phyloP scores from a whole-genome alignment of 768 basidiomycete genomes.

The Hypholoma sublateritium region DNA sequence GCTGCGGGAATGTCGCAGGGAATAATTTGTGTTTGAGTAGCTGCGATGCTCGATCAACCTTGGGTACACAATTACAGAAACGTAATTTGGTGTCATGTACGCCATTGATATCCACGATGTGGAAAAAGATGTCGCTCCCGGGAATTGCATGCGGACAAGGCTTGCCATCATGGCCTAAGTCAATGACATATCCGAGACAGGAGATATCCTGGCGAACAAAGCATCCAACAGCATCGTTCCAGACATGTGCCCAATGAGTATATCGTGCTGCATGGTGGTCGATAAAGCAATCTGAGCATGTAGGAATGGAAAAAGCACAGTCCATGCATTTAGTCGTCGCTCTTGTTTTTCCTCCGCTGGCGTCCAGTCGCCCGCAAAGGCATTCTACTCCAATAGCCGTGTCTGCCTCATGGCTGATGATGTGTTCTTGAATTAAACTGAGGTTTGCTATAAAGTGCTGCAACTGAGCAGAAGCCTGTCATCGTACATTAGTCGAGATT shows the following conservation, averaged over 20 bases:
- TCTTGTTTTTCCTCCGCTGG: not conserved
- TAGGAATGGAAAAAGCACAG: not conserved
- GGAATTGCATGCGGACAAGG: not conserved
- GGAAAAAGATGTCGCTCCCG: not conserved
- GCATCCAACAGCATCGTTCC: not conserved
- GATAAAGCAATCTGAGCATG: not conserved
- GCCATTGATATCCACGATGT: too few species aligned
- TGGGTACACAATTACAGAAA: too few species aligned
- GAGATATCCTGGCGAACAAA: not conserved
- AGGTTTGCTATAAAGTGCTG: not conserved
- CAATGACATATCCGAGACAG: not conserved
- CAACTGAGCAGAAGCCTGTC: not conserved
- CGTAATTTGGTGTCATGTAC: too few species aligned
- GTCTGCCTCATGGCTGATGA: not conserved
- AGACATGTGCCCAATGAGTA: not conserved
- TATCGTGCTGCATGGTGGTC: not conserved
- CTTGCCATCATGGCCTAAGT: not conserved
- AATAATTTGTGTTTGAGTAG: too few species aligned
- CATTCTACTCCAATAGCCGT: not conserved
- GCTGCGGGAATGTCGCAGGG: too few species aligned
- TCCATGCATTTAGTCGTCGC: not conserved
- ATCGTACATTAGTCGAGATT: not conserved
- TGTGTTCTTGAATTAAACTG: not conserved
- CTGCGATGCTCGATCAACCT: too few species aligned
- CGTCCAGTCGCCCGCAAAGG: not conserved